Conservation (phyloP, 164 flowering plant genomes). For the Akebia trifoliata region DNA sequence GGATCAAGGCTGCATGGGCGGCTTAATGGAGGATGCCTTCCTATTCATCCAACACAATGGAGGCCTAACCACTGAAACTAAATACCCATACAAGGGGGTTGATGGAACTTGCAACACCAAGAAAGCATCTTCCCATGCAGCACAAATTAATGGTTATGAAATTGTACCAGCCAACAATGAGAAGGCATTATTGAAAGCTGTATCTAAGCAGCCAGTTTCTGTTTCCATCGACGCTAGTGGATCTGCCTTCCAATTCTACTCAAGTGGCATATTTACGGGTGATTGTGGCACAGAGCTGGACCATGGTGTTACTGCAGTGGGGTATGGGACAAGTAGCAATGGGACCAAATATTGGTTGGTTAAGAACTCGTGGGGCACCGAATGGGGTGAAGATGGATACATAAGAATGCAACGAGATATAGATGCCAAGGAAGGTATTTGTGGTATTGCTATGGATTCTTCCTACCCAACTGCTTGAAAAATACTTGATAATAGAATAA, state of each 20-base stretch:
- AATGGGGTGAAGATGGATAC: slow-evolving; percentile 29
- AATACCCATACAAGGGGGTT: slow-evolving; percentile 23
- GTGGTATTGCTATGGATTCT: slow-evolving; percentile 26
- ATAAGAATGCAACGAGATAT: slow-evolving; percentile 21
- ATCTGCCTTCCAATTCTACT: slow-evolving; percentile 22
- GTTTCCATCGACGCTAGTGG: slow-evolving; percentile 23
- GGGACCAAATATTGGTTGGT: slow-evolving; percentile 33
- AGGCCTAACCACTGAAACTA: slow-evolving; percentile 13
- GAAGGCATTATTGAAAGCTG: slow-evolving; percentile 21
- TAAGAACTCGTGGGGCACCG: slow-evolving; percentile 25
- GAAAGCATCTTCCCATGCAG: slow-evolving; percentile 13
- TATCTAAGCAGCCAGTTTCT: slow-evolving; percentile 25
- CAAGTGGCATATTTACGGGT: slow-evolving; percentile 25
- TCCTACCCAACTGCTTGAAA: too few relatives aligned
- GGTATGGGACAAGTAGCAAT: slow-evolving; percentile 20
- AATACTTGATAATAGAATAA: too few relatives aligned
- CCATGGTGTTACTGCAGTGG: slow-evolving; percentile 30
- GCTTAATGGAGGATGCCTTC: slow-evolving; percentile 27
- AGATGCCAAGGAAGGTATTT: slow-evolving; percentile 16
- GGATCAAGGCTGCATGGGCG: slow-evolving; percentile 21
- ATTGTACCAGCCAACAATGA: slow-evolving; percentile 24
- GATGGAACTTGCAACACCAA: slow-evolving; percentile 21
- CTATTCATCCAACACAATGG: slow-evolving; percentile 17
- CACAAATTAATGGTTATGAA: slow-evolving; percentile 16
- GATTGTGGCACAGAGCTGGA: slow-evolving; percentile 17